Evolutionary conservation across 768 basidiomycete genomes (phyloP), one percentile per base, ranked within the genome.

Genomic region (Auriscalpium orientale): DNA sequence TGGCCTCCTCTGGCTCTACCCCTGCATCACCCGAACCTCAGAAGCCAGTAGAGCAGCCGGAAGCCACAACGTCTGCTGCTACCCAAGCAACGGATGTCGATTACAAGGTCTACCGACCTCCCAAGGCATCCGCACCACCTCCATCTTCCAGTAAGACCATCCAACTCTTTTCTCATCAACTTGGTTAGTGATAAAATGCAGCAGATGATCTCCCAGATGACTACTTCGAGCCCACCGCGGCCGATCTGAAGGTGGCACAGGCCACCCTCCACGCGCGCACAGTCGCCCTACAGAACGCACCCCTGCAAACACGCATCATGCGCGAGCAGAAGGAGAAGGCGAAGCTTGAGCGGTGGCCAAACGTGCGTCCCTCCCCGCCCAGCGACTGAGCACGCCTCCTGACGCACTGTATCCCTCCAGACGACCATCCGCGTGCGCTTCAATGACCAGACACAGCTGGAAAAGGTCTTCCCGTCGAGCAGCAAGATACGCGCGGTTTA

Each of bases 361-460:
- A 76, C 56, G 90, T 91, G 58, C 60, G 78, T 66, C 13, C 44
- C 16, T 38, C 34, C n/a, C 5, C 46, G 18, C 34, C 15, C 46
- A 18, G 2, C 43, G 37, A n/a, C 12, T 22, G 18, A 12, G 40
- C 33, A 22, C 33, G 43, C 18, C 33, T 40, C 10, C 51, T 35
- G 46, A 33, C 36, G 54, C 52, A 0, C 56, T 35, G 40, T 46
- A 15, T 20, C 16, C 51, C 43, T 37, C 13, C 62, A 94, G 90
- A 91, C 90, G 2, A 87, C 78, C 3, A 88, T 95, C 62, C 82
- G 93, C 18, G 70, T 95, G 61, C 81, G 80, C 63, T 95, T 95
- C 70, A 73, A 83, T 20, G 90, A 95, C 69, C 79, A 87, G 49
- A 89, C 84, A 2, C 84, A 87, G 65, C 76, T 95, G 13, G 92